Evolutionary conservation across 225 moss, liverwort and hornwort species (phyloP), one percentile per base, ranked within the genome.

Genomic region (Bryum argenteum): DNA sequence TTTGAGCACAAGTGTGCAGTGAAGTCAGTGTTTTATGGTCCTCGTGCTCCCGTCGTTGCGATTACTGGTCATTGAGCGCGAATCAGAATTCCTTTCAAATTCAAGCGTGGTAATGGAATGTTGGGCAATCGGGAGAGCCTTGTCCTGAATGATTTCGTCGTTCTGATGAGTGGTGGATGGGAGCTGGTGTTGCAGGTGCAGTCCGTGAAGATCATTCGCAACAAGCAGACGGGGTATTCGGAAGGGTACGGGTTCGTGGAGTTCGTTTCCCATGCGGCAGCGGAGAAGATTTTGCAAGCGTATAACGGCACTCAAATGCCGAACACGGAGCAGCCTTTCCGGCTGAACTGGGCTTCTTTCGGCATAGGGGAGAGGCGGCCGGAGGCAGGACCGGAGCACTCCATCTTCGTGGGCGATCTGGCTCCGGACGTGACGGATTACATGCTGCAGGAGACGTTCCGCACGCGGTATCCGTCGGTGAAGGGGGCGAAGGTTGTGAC

Each of bases 401-500:
- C 97, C 3, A 92, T 98, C 45, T 98, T 94, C 74, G 97, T 98
- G 13, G 97, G 97, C 14, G 97, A 98, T 66, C 69, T 98, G 87
- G 97, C 97, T 57, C 97, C 97, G 0, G 97, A 98, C 67, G 97
- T 98, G 17, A 98, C 94, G 20, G 97, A 98, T 66, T 98, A 98
- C 85, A 94, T 92, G 92, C 78, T 98, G 39, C 97, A 98, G 79
- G 97, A 98, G 82, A 98, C 97, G 0, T 98, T 98, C 60, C 94
- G 97, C 33, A 94, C 91, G 11, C 90, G 97, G 6, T 98, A 98
- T 28, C 94, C 94, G 3, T 94, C 97, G 8, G 97, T 98, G 69
- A 98, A 98, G 79, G 97, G 97, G 26, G 97, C 97, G 5, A 98
- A 98, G 79, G 97, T 98, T 5, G 97, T 98, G 71, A 98, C 97